phyloP scores from a whole-genome alignment of 2,329 filamentous ascomycete genomes.

The Fusarium denticulatum region DNA sequence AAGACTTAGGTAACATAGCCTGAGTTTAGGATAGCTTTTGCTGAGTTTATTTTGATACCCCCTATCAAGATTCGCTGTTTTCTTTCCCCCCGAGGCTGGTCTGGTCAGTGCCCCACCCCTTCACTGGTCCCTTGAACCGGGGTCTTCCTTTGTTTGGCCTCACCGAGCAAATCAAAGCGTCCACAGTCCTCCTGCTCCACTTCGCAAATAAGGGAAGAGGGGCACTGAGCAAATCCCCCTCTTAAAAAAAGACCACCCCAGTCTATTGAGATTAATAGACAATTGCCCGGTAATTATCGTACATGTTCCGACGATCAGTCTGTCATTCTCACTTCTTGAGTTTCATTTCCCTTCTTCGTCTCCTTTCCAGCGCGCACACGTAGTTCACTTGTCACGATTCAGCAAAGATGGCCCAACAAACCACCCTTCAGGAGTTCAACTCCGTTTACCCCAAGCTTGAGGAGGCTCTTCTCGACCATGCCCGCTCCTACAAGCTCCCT shows the following conservation, averaged over 20 bases:
- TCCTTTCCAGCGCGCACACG: not conserved
- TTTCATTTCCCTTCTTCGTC: conserved; percentile 1
- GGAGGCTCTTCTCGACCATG: conserved; percentile 81
- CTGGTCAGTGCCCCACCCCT: not conserved
- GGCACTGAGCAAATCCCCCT: conserved; percentile 21
- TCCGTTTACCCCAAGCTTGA: conserved; percentile 87
- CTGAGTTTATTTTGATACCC: no score
- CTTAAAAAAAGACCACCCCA: not conserved
- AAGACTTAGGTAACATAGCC: not conserved
- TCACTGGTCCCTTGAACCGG: conserved; percentile 3
- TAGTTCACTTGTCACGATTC: not conserved
- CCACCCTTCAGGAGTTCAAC: conserved; percentile 88
- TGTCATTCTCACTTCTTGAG: conserved; percentile 12
- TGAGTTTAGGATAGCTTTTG: not conserved
- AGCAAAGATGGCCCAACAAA: conserved; percentile 70
- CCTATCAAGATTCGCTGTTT: not conserved
- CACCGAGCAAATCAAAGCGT: conserved; percentile 38
- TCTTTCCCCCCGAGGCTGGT: not conserved
- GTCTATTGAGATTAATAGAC: not conserved
- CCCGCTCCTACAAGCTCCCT: conserved; percentile 84
- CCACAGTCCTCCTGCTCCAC: not conserved
- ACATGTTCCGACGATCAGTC: conserved; percentile 16
- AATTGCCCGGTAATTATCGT: conserved; percentile 40
- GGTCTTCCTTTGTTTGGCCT: conserved; percentile 31
- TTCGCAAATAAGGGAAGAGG: conserved; percentile 40